Evolutionary conservation across 2,329 filamentous ascomycete genomes (phyloP).

Genomic region (Colletotrichum tabaci): DNA sequence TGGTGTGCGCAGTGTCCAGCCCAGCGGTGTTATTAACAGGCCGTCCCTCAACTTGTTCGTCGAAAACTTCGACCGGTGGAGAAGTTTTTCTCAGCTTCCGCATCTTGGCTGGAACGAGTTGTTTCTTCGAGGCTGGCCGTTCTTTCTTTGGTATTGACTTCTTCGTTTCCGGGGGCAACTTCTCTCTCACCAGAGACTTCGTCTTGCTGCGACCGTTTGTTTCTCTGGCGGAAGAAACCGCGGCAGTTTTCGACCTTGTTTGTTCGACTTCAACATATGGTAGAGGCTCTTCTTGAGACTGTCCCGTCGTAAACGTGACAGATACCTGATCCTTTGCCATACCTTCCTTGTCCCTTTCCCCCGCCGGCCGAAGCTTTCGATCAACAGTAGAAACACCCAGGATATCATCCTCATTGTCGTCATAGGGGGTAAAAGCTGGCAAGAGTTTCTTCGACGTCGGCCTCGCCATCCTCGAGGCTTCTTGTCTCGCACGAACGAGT

Average conservation of each 20-base stretch:
- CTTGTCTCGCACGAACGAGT: constrained; percentile 24
- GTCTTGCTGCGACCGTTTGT: background rate
- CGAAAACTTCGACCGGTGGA: background rate
- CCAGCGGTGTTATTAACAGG: background rate
- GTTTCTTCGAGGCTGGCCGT: background rate
- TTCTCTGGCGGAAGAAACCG: background rate
- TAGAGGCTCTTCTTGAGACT: no score
- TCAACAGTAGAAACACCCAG: constrained; percentile 40
- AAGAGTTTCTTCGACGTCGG: constrained; percentile 30
- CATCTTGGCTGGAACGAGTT: background rate
- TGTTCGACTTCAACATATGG: background rate
- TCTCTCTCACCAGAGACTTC: background rate
- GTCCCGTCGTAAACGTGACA: background rate
- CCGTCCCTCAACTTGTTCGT: background rate
- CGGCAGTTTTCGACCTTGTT: background rate
- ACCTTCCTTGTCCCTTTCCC: background rate
- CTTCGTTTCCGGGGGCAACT: no score
- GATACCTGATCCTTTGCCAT: background rate
- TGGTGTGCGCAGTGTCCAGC: background rate
- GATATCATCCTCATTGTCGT: constrained; percentile 51
- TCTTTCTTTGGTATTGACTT: no score
- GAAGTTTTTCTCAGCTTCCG: background rate
- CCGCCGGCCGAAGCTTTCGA: background rate
- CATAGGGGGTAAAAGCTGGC: constrained; percentile 39
- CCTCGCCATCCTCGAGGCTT: constrained; percentile 25